A percentile compares a stretch with the other conserved stretches of the same genome.
Evolutionary conservation across 768 basidiomycete genomes (phyloP).

Genomic region (Saitozyma sp.): DNA sequence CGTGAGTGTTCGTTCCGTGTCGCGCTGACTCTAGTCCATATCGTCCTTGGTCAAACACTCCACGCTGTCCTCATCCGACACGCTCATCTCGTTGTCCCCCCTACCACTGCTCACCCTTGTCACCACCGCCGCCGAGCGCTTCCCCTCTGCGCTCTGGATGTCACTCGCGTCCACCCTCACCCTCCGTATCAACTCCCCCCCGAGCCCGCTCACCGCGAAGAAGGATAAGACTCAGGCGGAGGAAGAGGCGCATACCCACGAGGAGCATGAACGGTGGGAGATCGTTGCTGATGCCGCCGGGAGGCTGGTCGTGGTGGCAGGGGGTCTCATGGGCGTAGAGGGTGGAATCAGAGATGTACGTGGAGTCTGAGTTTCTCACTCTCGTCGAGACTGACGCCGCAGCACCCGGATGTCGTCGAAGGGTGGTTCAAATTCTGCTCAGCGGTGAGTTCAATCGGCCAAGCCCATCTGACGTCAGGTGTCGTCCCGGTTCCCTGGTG

Average conservation of each 20-base stretch:
- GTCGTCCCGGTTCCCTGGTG: slow-evolving; percentile 46
- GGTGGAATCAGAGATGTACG: slow-evolving; percentile 43
- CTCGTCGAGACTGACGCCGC: background rate
- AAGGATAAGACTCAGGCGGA: slow-evolving; percentile 33
- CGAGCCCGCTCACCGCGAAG: slow-evolving; percentile 54
- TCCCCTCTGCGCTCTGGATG: slow-evolving; percentile 66
- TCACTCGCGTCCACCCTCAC: slow-evolving; percentile 76
- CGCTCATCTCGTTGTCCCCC: slow-evolving; percentile 76
- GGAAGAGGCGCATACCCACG: slow-evolving; percentile 12
- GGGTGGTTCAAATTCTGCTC: slow-evolving; percentile 83
- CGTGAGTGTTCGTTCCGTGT: slow-evolving; percentile 58
- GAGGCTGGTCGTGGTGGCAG: slow-evolving; percentile 30
- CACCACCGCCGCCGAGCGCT: slow-evolving; percentile 39
- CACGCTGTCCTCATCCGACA: slow-evolving; percentile 76
- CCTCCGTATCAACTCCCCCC: slow-evolving; percentile 76
- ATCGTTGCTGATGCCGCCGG: slow-evolving; percentile 37
- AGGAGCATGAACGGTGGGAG: slow-evolving; percentile 32
- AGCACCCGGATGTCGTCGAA: slow-evolving; percentile 92
- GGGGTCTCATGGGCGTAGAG: slow-evolving; percentile 16
- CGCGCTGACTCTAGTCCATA: slow-evolving; percentile 61
- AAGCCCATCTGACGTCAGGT: slow-evolving; percentile 19
- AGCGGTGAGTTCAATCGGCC: slow-evolving; percentile 57
- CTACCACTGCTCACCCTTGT: slow-evolving; percentile 62
- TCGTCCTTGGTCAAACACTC: slow-evolving; percentile 61
- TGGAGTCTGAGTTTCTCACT: background rate